Conservation (phyloP, 2,329 filamentous ascomycete genomes). For the Botrytis medusae region DNA sequence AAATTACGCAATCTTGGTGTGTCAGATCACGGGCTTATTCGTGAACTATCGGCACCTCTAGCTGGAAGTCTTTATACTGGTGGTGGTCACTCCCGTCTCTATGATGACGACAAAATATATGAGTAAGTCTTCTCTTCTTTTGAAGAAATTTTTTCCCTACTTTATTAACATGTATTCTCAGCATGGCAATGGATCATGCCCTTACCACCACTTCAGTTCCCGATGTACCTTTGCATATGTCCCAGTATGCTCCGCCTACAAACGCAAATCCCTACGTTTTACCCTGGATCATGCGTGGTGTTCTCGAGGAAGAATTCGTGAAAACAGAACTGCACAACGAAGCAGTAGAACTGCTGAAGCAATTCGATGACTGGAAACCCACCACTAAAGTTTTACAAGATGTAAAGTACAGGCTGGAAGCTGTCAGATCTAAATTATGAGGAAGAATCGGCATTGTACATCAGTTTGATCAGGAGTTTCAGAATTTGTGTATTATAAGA, state of each 20-base stretch:
- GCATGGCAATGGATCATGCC: slow-evolving; percentile 69
- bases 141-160: not conserved
- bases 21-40: slow-evolving; percentile 87
- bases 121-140: slow-evolving; percentile 49
- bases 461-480: slow-evolving; percentile 1
- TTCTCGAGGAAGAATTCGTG: slow-evolving; percentile 89
- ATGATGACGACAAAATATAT: slow-evolving; percentile 87
- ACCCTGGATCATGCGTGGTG: slow-evolving; percentile 91
- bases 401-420: slow-evolving; percentile 91
- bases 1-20: slow-evolving; percentile 93
- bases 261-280: slow-evolving; percentile 82
- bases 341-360: slow-evolving; percentile 72
- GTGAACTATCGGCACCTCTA: slow-evolving; percentile 82
- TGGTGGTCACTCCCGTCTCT: slow-evolving; percentile 89
- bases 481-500: slow-evolving; percentile 17
- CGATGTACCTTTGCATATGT: slow-evolving; percentile 50
- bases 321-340: slow-evolving; percentile 77
- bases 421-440: slow-evolving; percentile 77
- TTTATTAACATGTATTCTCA: slow-evolving; percentile 33
- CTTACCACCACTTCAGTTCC: slow-evolving; percentile 66
- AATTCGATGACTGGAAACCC: slow-evolving; percentile 95
- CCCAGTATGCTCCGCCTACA: slow-evolving; percentile 50
- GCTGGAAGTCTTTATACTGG: slow-evolving; percentile 90
- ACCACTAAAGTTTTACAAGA: slow-evolving; percentile 88
- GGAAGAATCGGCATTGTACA: not conserved